These are phyloP conservation scores for Carex sylvatica DNA, from an alignment of 202 grass and related monocot genomes.

Conservation along the genomic window DNA sequence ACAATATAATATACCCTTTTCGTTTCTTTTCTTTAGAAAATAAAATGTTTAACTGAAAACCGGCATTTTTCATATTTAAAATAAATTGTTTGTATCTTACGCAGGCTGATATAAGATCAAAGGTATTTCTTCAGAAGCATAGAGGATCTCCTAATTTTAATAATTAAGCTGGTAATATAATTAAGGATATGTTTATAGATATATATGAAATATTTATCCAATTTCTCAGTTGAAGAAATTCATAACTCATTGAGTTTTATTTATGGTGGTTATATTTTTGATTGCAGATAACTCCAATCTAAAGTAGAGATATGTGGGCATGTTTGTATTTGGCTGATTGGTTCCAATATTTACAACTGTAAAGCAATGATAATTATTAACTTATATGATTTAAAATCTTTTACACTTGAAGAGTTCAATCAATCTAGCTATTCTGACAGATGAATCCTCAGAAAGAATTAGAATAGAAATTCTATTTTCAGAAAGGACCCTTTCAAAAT, in stretches of 20 bases:
- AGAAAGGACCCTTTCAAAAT: too few relatives aligned
- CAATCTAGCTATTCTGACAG: too few relatives aligned
- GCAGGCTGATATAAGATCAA: conserved; percentile 94
- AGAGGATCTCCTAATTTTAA: conserved; percentile 19
- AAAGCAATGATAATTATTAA: neutral
- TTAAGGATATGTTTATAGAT: neutral
- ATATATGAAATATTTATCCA: neutral
- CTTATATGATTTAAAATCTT: neutral
- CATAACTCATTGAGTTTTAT: too few relatives aligned
- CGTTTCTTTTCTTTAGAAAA: neutral
- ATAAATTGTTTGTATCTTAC: neutral
- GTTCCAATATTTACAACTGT: too few relatives aligned
- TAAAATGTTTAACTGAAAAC: neutral
- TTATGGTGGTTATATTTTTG: neutral
- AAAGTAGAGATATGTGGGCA: neutral
- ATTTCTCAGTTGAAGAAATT: neutral
- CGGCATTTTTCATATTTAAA: neutral
- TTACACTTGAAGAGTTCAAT: neutral
- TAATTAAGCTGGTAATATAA: conserved; percentile 19
- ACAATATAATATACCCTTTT: neutral
- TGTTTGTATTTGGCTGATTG: neutral
- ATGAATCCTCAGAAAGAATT: too few relatives aligned
- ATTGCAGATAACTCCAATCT: neutral
- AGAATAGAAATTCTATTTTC: too few relatives aligned
- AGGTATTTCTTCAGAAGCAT: conserved; percentile 62